Evolutionary conservation across 768 basidiomycete species (phyloP).

Genomic region (Tephrocybe sp.): DNA sequence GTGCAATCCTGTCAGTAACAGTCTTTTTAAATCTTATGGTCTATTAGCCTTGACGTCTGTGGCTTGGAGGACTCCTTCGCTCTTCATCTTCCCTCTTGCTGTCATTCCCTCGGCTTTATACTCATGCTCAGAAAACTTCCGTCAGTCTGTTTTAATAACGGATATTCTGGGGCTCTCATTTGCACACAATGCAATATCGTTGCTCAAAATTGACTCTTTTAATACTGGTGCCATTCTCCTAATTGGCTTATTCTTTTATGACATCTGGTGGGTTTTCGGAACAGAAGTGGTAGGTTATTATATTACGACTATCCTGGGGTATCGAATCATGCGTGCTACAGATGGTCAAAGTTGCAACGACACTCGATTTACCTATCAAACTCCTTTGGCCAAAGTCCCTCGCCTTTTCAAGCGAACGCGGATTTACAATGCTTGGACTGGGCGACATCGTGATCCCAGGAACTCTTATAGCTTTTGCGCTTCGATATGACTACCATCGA

Average conservation of each 20-base stretch:
- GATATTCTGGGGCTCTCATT: slow-evolving; percentile 79
- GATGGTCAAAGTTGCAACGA: slow-evolving; percentile 94
- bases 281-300: slow-evolving; percentile 66
- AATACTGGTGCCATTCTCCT: slow-evolving; percentile 81
- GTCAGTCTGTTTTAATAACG: slow-evolving; percentile 69
- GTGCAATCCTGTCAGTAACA: slow-evolving; percentile 13
- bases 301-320: not conserved
- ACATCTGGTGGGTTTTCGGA: slow-evolving; percentile 94
- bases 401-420: slow-evolving; percentile 42
- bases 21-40: slow-evolving; percentile 13
- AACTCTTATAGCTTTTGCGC: slow-evolving; percentile 75
- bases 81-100: slow-evolving; percentile 56
- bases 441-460: slow-evolving; percentile 78
- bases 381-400: slow-evolving; percentile 81
- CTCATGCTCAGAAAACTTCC: slow-evolving; percentile 36
- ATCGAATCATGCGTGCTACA: slow-evolving; percentile 23
- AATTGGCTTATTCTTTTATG: slow-evolving; percentile 85
- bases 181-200: slow-evolving; percentile 71
- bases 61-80: slow-evolving; percentile 56
- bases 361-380: slow-evolving; percentile 91
- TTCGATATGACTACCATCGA: slow-evolving; percentile 77
- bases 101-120: slow-evolving; percentile 66
- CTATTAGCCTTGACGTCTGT: slow-evolving; percentile 32
- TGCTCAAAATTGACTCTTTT: slow-evolving; percentile 89
- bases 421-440: slow-evolving; percentile 88